These are phyloP conservation scores for Globisporangium megalacanthum DNA, from an alignment of 352 stramenopile species.

Conservation along the genomic window DNA sequence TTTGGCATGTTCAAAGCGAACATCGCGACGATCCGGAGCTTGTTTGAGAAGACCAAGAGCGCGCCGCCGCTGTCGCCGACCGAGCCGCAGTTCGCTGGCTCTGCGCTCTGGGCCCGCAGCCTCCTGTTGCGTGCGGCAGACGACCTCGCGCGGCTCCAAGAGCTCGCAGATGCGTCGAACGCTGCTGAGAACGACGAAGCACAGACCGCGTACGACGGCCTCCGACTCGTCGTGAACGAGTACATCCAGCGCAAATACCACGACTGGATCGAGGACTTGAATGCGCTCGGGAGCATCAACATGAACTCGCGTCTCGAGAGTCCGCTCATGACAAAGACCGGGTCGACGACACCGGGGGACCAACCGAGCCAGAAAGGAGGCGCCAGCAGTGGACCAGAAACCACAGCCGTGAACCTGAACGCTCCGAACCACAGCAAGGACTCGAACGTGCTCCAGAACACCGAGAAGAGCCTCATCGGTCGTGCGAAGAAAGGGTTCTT, in stretches of 20 bases:
- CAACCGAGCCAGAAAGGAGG: background rate
- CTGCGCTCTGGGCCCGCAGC: conserved; percentile 90
- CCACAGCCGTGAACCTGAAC: conserved; percentile 29
- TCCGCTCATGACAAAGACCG: conserved; percentile 82
- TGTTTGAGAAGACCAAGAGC: conserved; percentile 91
- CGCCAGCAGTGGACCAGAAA: background rate
- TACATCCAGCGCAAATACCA: conserved; percentile 89
- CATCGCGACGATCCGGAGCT: conserved; percentile 71
- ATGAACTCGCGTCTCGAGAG: conserved; percentile 79
- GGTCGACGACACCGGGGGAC: conserved; percentile 18
- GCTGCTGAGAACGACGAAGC: conserved; percentile 75
- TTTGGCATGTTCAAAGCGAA: conserved; percentile 86
- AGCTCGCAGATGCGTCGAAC: conserved; percentile 65
- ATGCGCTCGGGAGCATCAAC: conserved; percentile 68
- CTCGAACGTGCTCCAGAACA: conserved; percentile 68
- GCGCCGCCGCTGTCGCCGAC: conserved; percentile 78
- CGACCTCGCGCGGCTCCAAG: conserved; percentile 65
- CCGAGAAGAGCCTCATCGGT: conserved; percentile 73
- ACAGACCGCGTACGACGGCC: conserved; percentile 64
- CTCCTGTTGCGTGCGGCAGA: conserved; percentile 75
- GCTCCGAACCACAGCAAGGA: conserved; percentile 29
- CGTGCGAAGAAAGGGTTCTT: conserved; percentile 83
- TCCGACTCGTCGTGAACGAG: conserved; percentile 82
- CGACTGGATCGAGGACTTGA: conserved; percentile 88
- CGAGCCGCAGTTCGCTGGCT: conserved; percentile 91